phyloP scores from a whole-genome alignment of 805 yeast genomes.

The Priceomyces medius region DNA sequence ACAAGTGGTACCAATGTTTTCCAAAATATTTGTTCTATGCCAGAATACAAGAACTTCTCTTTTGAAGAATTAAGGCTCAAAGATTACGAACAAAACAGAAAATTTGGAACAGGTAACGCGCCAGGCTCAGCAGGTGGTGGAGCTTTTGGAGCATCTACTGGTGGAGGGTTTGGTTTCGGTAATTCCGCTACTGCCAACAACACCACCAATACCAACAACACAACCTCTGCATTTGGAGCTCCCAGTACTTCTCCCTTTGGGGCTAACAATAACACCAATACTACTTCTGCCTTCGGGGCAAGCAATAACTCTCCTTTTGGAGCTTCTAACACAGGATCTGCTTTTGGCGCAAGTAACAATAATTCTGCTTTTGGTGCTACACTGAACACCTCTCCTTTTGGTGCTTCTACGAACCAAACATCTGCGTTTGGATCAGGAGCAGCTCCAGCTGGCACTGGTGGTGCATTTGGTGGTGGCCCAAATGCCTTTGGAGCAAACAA shows the following conservation, averaged over 20 bases:
- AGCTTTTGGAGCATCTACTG: constrained; percentile 29
- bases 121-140: constrained; percentile 30
- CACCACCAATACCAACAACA: constrained; percentile 8
- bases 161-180: constrained; percentile 20
- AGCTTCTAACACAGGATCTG: constrained; percentile 33
- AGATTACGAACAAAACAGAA: constrained; percentile 78
- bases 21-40: constrained; percentile 84
- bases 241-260: constrained; percentile 21
- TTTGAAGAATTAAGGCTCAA: constrained; percentile 86
- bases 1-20: constrained; percentile 52
- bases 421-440: constrained; percentile 25
- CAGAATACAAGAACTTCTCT: constrained; percentile 78
- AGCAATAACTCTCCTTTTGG: constrained; percentile 21
- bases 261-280: constrained; percentile 15
- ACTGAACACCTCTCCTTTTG: constrained; percentile 26
- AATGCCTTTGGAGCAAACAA: constrained; percentile 30
- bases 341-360: constrained; percentile 33
- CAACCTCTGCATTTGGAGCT: constrained; percentile 20
- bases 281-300: constrained; percentile 20
- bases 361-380: constrained; percentile 12
- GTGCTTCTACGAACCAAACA: constrained; percentile 20
- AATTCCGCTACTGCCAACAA: constrained; percentile 14
- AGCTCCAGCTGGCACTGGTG: constrained; percentile 25
- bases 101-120: constrained; percentile 47
- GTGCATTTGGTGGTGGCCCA: constrained; percentile 23